phyloP scores from a whole-genome alignment of 805 yeast species.

The Tetrapisispora pingtungensis region DNA sequence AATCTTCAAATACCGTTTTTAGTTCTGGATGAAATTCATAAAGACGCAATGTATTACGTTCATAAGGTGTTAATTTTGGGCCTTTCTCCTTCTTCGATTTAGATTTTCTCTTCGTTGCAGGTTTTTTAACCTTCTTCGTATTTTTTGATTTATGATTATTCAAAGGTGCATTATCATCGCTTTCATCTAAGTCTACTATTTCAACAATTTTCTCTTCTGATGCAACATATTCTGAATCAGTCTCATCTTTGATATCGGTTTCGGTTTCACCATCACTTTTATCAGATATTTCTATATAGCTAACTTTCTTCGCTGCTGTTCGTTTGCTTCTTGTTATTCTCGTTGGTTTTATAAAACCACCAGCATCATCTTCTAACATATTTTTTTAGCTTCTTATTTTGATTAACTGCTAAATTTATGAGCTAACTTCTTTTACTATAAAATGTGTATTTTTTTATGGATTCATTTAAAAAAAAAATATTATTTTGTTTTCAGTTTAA shows the following conservation, averaged over 20 bases:
- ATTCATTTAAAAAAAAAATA: too few relatives aligned
- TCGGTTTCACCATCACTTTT: slow-evolving; percentile 6
- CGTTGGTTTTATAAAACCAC: slow-evolving; percentile 23
- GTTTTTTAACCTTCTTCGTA: slow-evolving; percentile 10
- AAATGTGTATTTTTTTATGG: too few relatives aligned
- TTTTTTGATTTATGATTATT: slow-evolving; percentile 10
- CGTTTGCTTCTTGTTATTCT: slow-evolving; percentile 20
- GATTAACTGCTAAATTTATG: not conserved
- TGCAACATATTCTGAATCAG: slow-evolving; percentile 6
- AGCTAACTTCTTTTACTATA: too few relatives aligned
- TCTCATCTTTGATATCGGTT: slow-evolving; percentile 1
- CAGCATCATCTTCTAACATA: slow-evolving; percentile 6
- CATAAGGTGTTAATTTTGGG: slow-evolving; percentile 57
- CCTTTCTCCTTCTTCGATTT: slow-evolving; percentile 21
- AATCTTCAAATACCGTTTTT: slow-evolving; percentile 56
- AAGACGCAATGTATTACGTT: slow-evolving; percentile 56
- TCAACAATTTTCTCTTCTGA: slow-evolving; percentile 5
- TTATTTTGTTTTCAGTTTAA: too few relatives aligned
- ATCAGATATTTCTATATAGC: slow-evolving; percentile 28
- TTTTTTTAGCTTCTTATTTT: not conserved
- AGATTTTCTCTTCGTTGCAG: slow-evolving; percentile 5
- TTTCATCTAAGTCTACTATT: slow-evolving; percentile 12
- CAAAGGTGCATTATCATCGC: slow-evolving; percentile 16
- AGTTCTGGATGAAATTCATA: slow-evolving; percentile 74
- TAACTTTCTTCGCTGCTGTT: slow-evolving; percentile 25